phyloP scores from a whole-genome alignment of 352 stramenopile genomes.

The Phytophthora litchii region DNA sequence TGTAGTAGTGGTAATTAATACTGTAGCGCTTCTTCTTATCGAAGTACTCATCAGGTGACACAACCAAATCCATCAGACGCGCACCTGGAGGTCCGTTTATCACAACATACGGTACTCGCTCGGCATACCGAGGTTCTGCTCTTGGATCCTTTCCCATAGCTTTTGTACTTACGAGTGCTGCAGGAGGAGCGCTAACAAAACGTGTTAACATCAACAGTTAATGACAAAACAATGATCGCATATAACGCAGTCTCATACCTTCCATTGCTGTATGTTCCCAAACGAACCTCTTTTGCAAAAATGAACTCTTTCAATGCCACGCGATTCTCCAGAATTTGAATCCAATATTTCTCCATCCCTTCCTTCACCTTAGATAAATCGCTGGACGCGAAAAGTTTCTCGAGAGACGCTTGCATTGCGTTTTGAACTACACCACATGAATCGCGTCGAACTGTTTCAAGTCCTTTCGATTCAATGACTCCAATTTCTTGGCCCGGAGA shows the following conservation, averaged over 20 bases:
- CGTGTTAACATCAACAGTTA: neutral
- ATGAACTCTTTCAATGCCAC: constrained; percentile 81
- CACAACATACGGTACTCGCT: constrained; percentile 92
- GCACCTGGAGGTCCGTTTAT: constrained; percentile 87
- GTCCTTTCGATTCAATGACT: constrained; percentile 90
- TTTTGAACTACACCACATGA: constrained; percentile 90
- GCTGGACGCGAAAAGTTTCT: constrained; percentile 68
- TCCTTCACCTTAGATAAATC: constrained; percentile 79
- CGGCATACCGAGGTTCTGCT: constrained; percentile 80
- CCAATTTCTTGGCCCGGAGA: constrained; percentile 47
- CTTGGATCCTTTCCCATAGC: constrained; percentile 79
- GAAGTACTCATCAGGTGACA: constrained; percentile 78
- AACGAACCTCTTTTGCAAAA: constrained; percentile 86
- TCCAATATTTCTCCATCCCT: constrained; percentile 66
- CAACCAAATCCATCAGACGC: constrained; percentile 90
- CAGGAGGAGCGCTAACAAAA: constrained; percentile 62
- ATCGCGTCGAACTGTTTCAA: constrained; percentile 93
- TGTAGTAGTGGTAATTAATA: constrained; percentile 95
- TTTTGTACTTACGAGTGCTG: constrained; percentile 79
- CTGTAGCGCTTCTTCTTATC: constrained; percentile 46
- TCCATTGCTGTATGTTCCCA: constrained; percentile 79
- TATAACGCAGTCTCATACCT: constrained; percentile 32
- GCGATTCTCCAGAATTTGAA: constrained; percentile 66
- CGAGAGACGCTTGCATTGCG: constrained; percentile 67
- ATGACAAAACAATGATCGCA: neutral